These are phyloP conservation scores for Fusarium avenaceum DNA, from an alignment of 2,329 filamentous ascomycete species.

Conservation along the genomic window DNA sequence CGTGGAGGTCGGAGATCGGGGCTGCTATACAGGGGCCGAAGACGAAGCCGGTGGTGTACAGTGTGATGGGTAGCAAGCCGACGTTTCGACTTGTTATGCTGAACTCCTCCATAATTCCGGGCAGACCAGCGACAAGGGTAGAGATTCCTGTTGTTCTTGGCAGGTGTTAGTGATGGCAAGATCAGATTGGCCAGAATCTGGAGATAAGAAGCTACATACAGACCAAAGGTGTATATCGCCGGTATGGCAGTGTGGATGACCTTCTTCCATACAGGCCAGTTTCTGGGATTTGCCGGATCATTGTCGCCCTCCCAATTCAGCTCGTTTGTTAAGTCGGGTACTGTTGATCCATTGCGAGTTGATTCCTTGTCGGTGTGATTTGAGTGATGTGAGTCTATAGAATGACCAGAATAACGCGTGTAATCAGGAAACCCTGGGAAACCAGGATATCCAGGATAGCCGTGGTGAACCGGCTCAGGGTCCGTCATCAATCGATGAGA, in stretches of 20 bases:
- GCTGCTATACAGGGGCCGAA: slow-evolving; percentile 23
- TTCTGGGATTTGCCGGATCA: slow-evolving; percentile 18
- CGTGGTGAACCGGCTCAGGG: background rate
- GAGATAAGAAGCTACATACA: background rate
- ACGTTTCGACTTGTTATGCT: slow-evolving; percentile 3
- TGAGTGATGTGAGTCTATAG: background rate
- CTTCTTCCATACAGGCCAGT: slow-evolving; percentile 20
- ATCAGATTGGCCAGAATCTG: rapidly evolving
- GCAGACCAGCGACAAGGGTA: slow-evolving; percentile 18
- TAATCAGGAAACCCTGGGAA: slow-evolving; percentile 17
- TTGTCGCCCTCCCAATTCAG: slow-evolving; percentile 19
- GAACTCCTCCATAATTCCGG: slow-evolving; percentile 11
- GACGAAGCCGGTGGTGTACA: slow-evolving; percentile 18
- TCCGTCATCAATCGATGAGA: background rate
- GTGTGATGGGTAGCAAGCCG: slow-evolving; percentile 9
- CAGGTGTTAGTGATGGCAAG: background rate
- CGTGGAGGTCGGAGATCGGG: slow-evolving; percentile 16
- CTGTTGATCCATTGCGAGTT: background rate
- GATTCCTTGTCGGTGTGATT: background rate
- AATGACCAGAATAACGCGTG: slow-evolving; percentile 3
- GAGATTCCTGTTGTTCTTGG: slow-evolving; percentile 21
- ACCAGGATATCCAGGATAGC: slow-evolving; percentile 2
- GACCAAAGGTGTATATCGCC: slow-evolving; percentile 19
- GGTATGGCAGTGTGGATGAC: slow-evolving; percentile 13
- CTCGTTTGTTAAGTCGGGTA: background rate